Conservation (phyloP, 805 yeast species). For the Zygosaccharomyces siamensis region DNA sequence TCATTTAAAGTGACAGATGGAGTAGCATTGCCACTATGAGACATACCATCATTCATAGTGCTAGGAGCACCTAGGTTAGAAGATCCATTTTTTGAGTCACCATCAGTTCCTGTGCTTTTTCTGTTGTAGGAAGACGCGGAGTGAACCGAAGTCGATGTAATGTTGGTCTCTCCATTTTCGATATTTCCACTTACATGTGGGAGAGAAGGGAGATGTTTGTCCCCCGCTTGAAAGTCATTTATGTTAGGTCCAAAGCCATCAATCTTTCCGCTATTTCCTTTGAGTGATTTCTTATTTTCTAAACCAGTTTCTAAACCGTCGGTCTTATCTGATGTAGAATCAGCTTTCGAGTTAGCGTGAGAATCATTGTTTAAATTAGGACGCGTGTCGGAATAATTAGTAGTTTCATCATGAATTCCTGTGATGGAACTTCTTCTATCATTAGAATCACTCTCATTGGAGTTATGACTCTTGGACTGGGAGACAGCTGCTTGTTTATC, state of each 20-base stretch:
- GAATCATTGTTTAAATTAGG: not conserved
- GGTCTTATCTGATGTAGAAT: not conserved
- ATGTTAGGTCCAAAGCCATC: too few relatives aligned
- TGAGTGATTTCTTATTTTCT: not conserved
- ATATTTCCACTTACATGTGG: too few relatives aligned
- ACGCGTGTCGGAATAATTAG: not conserved
- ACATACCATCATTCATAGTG: not conserved
- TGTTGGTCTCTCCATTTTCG: too few relatives aligned
- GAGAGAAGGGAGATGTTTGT: too few relatives aligned
- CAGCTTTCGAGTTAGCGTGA: not conserved
- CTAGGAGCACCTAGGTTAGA: not conserved
- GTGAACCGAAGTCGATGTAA: too few relatives aligned
- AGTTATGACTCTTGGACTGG: constrained; percentile 1
- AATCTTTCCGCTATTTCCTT: too few relatives aligned
- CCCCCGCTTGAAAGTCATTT: too few relatives aligned
- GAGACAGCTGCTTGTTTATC: not conserved
- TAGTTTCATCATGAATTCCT: not conserved
- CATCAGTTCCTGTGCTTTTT: too few relatives aligned
- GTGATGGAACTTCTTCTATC: not conserved
- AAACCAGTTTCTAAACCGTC: not conserved
- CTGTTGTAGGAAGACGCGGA: too few relatives aligned
- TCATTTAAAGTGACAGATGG: constrained; percentile 3
- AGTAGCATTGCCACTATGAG: not conserved
- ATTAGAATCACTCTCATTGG: not conserved
- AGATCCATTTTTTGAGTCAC: not conserved